These are phyloP conservation scores for Starmerella kuoi DNA, from an alignment of 805 yeast genomes.

Conservation along the genomic window DNA sequence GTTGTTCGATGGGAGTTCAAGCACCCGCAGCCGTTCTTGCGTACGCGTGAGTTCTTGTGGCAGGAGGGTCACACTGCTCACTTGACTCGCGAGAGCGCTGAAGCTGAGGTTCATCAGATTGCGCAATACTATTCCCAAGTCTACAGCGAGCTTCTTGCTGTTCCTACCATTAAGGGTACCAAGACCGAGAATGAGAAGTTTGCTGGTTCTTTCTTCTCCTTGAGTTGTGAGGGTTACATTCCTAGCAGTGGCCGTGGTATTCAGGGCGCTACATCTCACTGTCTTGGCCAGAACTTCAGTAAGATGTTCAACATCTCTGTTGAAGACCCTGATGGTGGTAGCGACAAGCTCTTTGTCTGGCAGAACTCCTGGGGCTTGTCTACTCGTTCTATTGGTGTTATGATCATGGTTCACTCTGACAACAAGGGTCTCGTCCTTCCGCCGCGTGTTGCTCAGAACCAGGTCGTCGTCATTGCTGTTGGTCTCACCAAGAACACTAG, in stretches of 20 bases:
- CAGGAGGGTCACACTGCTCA: constrained; percentile 99
- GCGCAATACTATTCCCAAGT: constrained; percentile 74
- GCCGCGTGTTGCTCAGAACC: constrained; percentile 88
- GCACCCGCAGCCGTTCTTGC: constrained; percentile 97
- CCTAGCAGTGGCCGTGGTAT: constrained; percentile 99
- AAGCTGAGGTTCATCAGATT: constrained; percentile 71
- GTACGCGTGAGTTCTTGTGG: constrained; percentile 99
- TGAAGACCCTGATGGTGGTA: constrained; percentile 79
- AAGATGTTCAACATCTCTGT: constrained; percentile 95
- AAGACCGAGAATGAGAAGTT: constrained; percentile 97
- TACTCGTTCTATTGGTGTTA: constrained; percentile 97
- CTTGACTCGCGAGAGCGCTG: constrained; percentile 69
- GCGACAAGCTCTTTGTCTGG: constrained; percentile 72
- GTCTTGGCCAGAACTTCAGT: constrained; percentile 94
- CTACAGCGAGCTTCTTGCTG: constrained; percentile 87
- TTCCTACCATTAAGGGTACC: constrained; percentile 88
- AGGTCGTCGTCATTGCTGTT: constrained; percentile 86
- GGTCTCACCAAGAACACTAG: constrained; percentile 84
- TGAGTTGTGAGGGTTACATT: constrained; percentile 92
- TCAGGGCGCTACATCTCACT: constrained; percentile 98
- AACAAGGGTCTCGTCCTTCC: constrained; percentile 97
- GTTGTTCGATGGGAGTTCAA: constrained; percentile 99
- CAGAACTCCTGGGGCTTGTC: constrained; percentile 99
- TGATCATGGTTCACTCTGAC: constrained; percentile 98
- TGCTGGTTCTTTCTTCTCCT: constrained; percentile 94